Evolutionary conservation across 805 yeast genomes (phyloP), one percentile per base, ranked within the genome.

Genomic region (Ogataea ramenticola): DNA sequence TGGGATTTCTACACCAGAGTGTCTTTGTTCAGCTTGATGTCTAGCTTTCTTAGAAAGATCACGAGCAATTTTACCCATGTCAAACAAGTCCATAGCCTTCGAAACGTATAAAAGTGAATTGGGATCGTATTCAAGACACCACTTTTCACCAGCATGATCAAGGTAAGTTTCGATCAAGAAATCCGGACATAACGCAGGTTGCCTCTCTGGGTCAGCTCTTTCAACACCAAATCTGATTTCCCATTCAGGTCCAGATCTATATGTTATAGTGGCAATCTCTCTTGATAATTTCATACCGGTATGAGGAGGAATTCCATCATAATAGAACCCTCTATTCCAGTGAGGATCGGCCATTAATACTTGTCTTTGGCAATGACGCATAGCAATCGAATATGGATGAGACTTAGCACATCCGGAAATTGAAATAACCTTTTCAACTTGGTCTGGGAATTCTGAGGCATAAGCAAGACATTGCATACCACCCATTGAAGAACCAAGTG

Each of bases 221-320:
- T 84, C 87, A 44, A 95, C 77, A 4, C 96, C 96, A 61, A 90
- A 90, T 47, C 97, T 68, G 48, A 80, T 78, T 61, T 90, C 97
- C 97, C 97, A 90, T 64, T 90, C 97, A 1, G 97, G 97, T 2
- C 97, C 97, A 1, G 96, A 86, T 52, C 97, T 72, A 62, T 90
- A 90, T 0, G 96, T 88, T 44, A 90, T 86, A 0, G 97, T 90
- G 29, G 96, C 96, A 40, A 90, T 87, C 61, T 88, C 96, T 49
- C 97, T 73, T 1, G 96, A 91, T 32, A 90, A 72, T 59, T 90
- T 90, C 96, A 90, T 89, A 15, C 97, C 97, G 21, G 83, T 80
- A 61, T 90, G 96, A 1, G 97, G 97, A 8, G 96, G 96, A 1
- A 89, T 68, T 3, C 65, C 58, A 47, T 74, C 60, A 44, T 77